Base-by-base conservation (phyloP, 352 stramenopile genomes). In the Hyaloperonospora brassicae region DNA sequence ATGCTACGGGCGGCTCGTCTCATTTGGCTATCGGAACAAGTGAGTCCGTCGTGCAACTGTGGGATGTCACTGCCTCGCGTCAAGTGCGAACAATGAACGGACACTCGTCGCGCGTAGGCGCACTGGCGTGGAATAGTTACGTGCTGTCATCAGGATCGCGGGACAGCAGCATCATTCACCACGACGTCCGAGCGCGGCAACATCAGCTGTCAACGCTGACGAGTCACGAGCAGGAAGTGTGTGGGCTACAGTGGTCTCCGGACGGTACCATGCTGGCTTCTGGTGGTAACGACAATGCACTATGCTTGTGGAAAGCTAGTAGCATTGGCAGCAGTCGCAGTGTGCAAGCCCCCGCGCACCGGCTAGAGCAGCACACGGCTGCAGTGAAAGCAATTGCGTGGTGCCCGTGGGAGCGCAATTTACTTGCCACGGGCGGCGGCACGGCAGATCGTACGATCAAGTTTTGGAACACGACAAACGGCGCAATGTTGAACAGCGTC, bases 361-460 rank as follows among this genome's bases (percentile, higher is more conserved):
- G 83, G 2, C 64, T 99, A n/a, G 95, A 92, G 24, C 91, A 99
- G 22, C 97, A 99, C 74, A 88, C 70, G 67, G 96, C 96, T 7
- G 96, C 96, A 27, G 96, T 99, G 22, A 99, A 99, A 66, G 96
- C 97, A 17, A 86, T 99, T 48, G 96, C 96, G 5, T 99, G 97
- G 97, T 99, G 93, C 66, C 97, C 97, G 8, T 98, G 97, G 80
- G 93, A 99, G 61, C 89, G 93, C 14, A 96, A 98, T 61, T 58
- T 98, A 8, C 82, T 99, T 38, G 97, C 97, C 1, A 97, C 93
- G 10, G 97, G 97, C 48, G 97, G 95, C 30, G 97, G 97, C 57
- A 99, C 97, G 21, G 96, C 96, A 17, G 97, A 99, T 74, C 79
- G 96, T 35, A 96, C 86, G 50, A 99, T 99, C 76, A 99, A 99